Evolutionary conservation across 306 rosid genomes (phyloP), one percentile per base, ranked within the genome.

Genomic region (Lathyrus sativus): DNA sequence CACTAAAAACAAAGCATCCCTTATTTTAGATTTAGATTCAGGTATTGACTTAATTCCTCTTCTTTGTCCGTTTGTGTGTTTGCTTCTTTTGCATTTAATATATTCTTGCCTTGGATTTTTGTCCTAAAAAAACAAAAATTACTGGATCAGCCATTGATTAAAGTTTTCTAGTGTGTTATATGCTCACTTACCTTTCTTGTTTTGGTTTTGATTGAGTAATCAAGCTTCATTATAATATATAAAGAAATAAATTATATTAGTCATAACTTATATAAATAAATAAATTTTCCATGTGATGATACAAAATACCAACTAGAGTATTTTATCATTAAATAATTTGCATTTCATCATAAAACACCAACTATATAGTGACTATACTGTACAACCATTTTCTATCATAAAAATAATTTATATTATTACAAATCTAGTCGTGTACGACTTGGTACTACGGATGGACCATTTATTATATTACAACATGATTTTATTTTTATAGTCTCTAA

Each of bases 61-160:
- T 0, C 31, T 28, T 28, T 0, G 31, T 28, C 31, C 31, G 3
- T 4, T 28, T 28, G 31, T 28, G 31, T 28, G 31, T 28, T 28
- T 19, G 31, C 4, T 28, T 28, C 31, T 28, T 28, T 28, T 28
- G 31, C 5, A 28, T 28, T 28, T 28, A 28, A 28, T 28, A 31
- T 5, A 31, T 31, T 5, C 35, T 31, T 31, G 7, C 35, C 35
- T 31, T 31, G 35, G 1, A 31, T 5, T 31, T 31, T 31, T 31
- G 35, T 31, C 26, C 26, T 24, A 24, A 24, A 24, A 24, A 24
- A 24, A 19, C 26, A 24, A 31, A 31, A 31, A 4, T 3, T 9
- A 0, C 29, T 77, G 80, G 56, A 76, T 46, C 19, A 22, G 71
- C 67, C 67, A 19, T 51, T 51, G 9, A 53, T 70, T 42, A n/a